A percentile compares a stretch with the other conserved stretches of the same genome.
Evolutionary conservation across 441 rosid species (phyloP).

Genomic region (Biscutella laevigata): DNA sequence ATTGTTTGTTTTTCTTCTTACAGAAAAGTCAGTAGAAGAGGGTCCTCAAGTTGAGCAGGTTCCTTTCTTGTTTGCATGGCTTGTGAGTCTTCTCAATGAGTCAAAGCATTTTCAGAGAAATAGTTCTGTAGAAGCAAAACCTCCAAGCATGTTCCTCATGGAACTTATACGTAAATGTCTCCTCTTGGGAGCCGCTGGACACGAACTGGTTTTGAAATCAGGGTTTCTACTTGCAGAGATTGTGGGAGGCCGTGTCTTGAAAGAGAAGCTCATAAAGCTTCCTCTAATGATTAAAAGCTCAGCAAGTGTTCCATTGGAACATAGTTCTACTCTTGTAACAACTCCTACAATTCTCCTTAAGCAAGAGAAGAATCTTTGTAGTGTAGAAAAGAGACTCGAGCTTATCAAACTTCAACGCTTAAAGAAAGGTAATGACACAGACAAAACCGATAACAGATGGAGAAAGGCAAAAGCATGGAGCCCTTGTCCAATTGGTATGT

Average conservation of each 20-base stretch:
- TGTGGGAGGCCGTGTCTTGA: slow-evolving; percentile 29
- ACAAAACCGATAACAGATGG: slow-evolving; percentile 41
- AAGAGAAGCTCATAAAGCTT: slow-evolving; percentile 48
- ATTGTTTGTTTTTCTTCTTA: slow-evolving; percentile 12
- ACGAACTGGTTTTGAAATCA: slow-evolving; percentile 47
- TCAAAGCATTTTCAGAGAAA: slow-evolving; percentile 32
- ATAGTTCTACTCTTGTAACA: slow-evolving; percentile 18
- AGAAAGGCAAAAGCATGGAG: slow-evolving; percentile 58
- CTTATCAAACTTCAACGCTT: slow-evolving; percentile 28
- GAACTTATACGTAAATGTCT: slow-evolving; percentile 55
- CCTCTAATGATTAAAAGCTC: slow-evolving; percentile 21
- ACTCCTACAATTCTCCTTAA: slow-evolving; percentile 17
- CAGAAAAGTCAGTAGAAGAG: slow-evolving; percentile 28
- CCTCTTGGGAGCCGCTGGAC: slow-evolving; percentile 36
- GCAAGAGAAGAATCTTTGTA: slow-evolving; percentile 43
- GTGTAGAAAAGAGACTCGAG: slow-evolving; percentile 59
- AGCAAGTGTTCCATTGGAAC: slow-evolving; percentile 10
- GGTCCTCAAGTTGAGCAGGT: slow-evolving; percentile 34
- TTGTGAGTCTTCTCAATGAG: slow-evolving; percentile 46
- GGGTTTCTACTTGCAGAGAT: slow-evolving; percentile 41
- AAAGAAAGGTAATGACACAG: slow-evolving; percentile 23
- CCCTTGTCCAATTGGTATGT: slow-evolving; percentile 80
- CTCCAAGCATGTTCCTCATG: slow-evolving; percentile 33
- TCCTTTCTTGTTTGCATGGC: slow-evolving; percentile 62
- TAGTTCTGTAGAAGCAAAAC: slow-evolving; percentile 27